Evolutionary conservation across 2,329 filamentous ascomycete genomes (phyloP).

Genomic region (Pleurostoma richardsiae): DNA sequence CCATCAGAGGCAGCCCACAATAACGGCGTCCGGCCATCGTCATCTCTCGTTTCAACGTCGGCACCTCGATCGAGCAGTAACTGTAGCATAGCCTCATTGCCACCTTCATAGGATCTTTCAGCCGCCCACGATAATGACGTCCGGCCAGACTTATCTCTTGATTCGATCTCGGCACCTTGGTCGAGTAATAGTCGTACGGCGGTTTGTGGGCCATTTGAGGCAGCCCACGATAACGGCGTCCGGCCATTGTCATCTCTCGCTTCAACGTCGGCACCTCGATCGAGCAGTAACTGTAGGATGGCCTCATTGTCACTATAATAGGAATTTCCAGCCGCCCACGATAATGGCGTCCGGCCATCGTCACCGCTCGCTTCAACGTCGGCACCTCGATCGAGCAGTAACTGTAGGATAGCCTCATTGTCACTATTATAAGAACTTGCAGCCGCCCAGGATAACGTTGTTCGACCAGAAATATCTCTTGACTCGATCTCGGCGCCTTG

Average conservation of each 20-base stretch:
- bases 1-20: too few species aligned
- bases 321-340: too few species aligned
- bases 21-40: too few species aligned
- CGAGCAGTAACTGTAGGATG: not conserved
- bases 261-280: not conserved
- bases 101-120: not conserved
- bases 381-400: not conserved
- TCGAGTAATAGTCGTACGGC: not conserved
- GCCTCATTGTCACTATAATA: not conserved
- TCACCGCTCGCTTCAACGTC: not conserved
- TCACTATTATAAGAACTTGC: too few species aligned
- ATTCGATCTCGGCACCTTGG: not conserved
- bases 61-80: too few species aligned
- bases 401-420: not conserved
- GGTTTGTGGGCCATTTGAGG: not conserved
- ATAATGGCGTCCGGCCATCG: not conserved
- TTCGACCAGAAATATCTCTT: not conserved
- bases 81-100: too few species aligned
- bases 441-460: not conserved
- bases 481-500: not conserved
- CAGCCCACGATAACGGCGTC: not conserved
- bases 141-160: not conserved
- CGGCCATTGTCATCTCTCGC: not conserved
- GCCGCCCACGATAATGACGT: not conserved
- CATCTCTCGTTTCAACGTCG: too few species aligned